Evolutionary conservation across 73 alveolate species (phyloP).

Genomic region (Uronychia binucleata): DNA sequence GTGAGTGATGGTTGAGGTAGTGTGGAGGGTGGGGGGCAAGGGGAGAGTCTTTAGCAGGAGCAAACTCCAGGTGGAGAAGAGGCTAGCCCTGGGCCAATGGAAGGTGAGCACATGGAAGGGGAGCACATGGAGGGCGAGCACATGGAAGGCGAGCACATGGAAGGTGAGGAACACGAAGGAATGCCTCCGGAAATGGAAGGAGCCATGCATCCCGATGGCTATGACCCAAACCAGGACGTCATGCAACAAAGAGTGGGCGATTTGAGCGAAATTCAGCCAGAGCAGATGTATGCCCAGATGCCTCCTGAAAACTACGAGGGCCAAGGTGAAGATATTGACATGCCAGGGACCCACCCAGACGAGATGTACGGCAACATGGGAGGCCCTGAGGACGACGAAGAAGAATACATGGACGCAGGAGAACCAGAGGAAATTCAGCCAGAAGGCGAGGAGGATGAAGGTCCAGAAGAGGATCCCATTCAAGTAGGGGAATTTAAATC

Average conservation of each 20-base stretch:
- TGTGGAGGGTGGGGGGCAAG: not conserved
- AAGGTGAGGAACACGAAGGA: not conserved
- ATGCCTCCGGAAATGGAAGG: not conserved
- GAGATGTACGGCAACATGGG: not conserved
- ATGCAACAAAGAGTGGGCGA: not conserved
- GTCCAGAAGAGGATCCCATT: slow-evolving; percentile 63
- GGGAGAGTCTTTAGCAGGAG: slow-evolving; percentile 3
- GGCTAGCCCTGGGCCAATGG: not conserved
- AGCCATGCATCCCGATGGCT: not conserved
- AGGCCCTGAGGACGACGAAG: not conserved
- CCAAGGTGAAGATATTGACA: not conserved
- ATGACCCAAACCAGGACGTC: not conserved
- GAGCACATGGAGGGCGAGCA: not conserved
- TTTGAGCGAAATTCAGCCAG: not conserved
- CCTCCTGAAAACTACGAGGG: not conserved
- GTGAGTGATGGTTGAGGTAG: not conserved
- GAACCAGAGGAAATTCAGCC: not conserved
- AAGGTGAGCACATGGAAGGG: not conserved
- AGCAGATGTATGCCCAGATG: slow-evolving; percentile 1
- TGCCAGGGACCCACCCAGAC: not conserved
- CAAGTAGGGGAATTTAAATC: slow-evolving; percentile 16
- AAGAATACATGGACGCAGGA: not conserved
- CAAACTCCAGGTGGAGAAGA: not conserved
- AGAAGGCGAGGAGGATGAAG: slow-evolving; percentile 14
- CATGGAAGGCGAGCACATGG: not conserved